phyloP scores from a whole-genome alignment of 768 basidiomycete species.

The Kwoniella bestiolae region DNA sequence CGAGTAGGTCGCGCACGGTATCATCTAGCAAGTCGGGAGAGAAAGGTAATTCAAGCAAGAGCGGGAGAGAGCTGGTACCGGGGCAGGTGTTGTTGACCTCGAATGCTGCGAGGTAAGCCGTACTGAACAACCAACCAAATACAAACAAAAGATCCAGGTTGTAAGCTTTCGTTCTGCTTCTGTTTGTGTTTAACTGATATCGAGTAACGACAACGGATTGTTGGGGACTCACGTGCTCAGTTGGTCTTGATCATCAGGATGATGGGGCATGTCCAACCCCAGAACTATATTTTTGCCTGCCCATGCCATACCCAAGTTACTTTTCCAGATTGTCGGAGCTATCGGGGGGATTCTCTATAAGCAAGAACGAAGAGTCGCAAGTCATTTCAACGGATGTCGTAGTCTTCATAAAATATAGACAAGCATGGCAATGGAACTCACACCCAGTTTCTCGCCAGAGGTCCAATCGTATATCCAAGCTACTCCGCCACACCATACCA shows the following conservation, averaged over 20 bases:
- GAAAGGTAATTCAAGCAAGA: conserved; percentile 16
- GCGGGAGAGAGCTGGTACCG: conserved; percentile 8
- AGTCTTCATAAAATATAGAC: too few species aligned
- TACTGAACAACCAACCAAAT: too few species aligned
- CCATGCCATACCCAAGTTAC: conserved; percentile 18
- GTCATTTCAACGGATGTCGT: too few species aligned
- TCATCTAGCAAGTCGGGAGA: not conserved
- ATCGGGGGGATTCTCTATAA: not conserved
- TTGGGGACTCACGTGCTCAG: conserved; percentile 10
- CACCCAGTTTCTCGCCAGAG: not conserved
- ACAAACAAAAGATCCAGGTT: too few species aligned
- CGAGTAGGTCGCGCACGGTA: not conserved
- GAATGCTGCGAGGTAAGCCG: conserved; percentile 5
- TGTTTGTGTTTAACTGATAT: too few species aligned
- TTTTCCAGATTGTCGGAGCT: not conserved
- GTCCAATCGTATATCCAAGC: conserved; percentile 11
- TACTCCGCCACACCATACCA: conserved; percentile 15
- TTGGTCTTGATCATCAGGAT: not conserved
- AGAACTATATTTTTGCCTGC: not conserved
- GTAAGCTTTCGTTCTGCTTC: not conserved
- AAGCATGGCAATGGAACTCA: too few species aligned
- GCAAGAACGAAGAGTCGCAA: not conserved
- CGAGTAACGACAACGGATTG: too few species aligned
- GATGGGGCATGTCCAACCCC: conserved; percentile 10
- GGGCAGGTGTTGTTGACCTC: conserved; percentile 6